phyloP scores from a whole-genome alignment of 2,329 filamentous ascomycete species.

The Colletotrichum acutatum region DNA sequence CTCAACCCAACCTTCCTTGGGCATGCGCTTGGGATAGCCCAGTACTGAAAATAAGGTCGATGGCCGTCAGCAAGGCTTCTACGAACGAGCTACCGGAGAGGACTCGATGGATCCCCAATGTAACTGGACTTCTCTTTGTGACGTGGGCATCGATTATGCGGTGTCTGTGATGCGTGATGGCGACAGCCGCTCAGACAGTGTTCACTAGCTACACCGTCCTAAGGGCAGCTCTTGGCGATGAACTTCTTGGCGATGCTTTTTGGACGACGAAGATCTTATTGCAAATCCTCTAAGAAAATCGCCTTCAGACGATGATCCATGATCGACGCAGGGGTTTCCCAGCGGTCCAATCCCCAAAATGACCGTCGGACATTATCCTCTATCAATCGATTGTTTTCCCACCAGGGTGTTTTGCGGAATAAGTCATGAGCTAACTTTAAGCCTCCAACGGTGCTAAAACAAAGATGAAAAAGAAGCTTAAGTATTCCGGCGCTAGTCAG shows the following conservation, averaged over 20 bases:
- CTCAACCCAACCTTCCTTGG: neutral
- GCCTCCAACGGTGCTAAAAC: slow-evolving; percentile 15
- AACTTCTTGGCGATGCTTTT: neutral
- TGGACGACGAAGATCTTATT: slow-evolving; percentile 10
- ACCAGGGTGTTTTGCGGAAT: neutral
- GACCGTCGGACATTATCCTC: neutral
- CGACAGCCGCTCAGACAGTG: slow-evolving; percentile 1
- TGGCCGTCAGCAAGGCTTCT: neutral
- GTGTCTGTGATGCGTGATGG: neutral
- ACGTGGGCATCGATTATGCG: neutral
- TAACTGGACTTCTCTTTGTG: neutral
- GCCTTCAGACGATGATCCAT: slow-evolving; percentile 3
- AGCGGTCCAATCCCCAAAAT: neutral
- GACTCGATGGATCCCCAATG: neutral
- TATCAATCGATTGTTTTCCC: neutral
- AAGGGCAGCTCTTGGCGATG: slow-evolving; percentile 13
- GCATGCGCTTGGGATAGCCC: neutral
- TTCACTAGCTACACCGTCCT: neutral
- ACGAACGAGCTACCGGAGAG: neutral
- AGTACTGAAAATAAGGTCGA: neutral
- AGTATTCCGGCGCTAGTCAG: slow-evolving; percentile 2
- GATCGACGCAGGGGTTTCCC: neutral
- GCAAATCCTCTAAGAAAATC: neutral
- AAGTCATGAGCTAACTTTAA: neutral
- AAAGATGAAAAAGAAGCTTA: neutral